These are phyloP conservation scores for Aspergillus puulaauensis DNA, from an alignment of 2,329 filamentous ascomycete genomes.

Conservation along the genomic window DNA sequence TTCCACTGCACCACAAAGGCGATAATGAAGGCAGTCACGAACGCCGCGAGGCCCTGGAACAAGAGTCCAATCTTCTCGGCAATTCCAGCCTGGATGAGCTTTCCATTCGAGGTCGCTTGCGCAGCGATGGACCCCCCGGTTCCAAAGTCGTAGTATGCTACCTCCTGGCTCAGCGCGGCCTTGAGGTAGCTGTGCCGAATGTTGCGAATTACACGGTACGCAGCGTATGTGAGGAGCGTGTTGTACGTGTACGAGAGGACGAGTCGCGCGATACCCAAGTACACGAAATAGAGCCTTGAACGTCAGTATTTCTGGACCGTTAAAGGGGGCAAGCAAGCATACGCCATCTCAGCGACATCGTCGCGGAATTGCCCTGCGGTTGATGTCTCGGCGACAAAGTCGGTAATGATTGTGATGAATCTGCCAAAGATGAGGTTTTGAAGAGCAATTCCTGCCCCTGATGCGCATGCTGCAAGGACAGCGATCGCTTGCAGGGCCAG, in stretches of 20 bases:
- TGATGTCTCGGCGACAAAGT: not conserved
- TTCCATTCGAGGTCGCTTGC: conserved; percentile 90
- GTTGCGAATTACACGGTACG: conserved; percentile 75
- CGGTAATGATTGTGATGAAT: conserved; percentile 3
- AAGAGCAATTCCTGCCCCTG: conserved; percentile 7
- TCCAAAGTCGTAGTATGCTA: conserved; percentile 89
- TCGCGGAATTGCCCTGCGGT: not conserved
- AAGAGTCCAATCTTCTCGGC: conserved; percentile 84
- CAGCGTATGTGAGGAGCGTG: conserved; percentile 84
- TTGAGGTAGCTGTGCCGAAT: conserved; percentile 80
- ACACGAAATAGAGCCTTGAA: conserved; percentile 72
- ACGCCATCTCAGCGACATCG: conserved; percentile 1
- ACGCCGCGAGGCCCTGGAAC: conserved; percentile 73
- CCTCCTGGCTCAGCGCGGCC: conserved; percentile 83
- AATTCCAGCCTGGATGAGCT: conserved; percentile 88
- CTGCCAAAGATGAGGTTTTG: conserved; percentile 12
- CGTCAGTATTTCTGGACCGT: conserved; percentile 15
- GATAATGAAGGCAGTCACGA: conserved; percentile 85
- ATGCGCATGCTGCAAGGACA: conserved; percentile 1
- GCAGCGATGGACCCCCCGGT: conserved; percentile 92
- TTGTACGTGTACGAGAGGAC: conserved; percentile 75
- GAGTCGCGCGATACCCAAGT: conserved; percentile 79
- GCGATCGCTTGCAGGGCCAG: conserved; percentile 1
- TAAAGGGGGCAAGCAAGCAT: not conserved
- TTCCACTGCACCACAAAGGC: conserved; percentile 92